These are phyloP conservation scores for Candida schatavii DNA, from an alignment of 805 yeast species.

Conservation along the genomic window DNA sequence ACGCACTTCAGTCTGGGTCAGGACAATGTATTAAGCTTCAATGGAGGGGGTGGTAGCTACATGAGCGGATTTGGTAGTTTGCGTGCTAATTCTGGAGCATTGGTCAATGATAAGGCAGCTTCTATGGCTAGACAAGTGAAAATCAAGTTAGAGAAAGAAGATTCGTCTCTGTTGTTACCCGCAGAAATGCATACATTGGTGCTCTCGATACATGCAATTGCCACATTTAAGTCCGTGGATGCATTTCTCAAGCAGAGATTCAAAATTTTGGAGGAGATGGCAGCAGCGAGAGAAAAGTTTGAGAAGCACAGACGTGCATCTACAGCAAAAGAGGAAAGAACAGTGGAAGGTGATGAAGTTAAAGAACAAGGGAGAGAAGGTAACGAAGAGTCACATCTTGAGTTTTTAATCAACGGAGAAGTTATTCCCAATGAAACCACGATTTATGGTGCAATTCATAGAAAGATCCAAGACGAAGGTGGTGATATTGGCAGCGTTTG, in stretches of 20 bases:
- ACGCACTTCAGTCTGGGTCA: slow-evolving; percentile 31
- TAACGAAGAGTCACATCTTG: slow-evolving; percentile 30
- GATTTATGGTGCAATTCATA: slow-evolving; percentile 70
- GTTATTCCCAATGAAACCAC: slow-evolving; percentile 64
- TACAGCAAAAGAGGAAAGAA: slow-evolving; percentile 10
- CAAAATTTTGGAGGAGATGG: slow-evolving; percentile 24
- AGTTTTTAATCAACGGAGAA: slow-evolving; percentile 58
- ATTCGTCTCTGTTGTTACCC: background rate
- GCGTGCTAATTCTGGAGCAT: slow-evolving; percentile 5
- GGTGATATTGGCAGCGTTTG: slow-evolving; percentile 45
- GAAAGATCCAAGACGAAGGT: slow-evolving; percentile 40
- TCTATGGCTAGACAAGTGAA: slow-evolving; percentile 72
- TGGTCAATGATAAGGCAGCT: slow-evolving; percentile 37
- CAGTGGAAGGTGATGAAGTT: slow-evolving; percentile 11
- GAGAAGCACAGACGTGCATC: slow-evolving; percentile 5
- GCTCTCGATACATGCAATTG: slow-evolving; percentile 57
- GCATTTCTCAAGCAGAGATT: slow-evolving; percentile 44
- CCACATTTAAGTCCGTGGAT: slow-evolving; percentile 53
- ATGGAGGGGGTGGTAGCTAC: slow-evolving; percentile 6
- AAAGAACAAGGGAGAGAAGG: slow-evolving; percentile 6
- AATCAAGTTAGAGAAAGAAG: slow-evolving; percentile 40
- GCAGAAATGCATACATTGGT: slow-evolving; percentile 27
- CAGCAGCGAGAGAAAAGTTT: slow-evolving; percentile 15
- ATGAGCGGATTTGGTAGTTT: slow-evolving; percentile 8
- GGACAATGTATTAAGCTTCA: background rate